Evolutionary conservation across 2,329 filamentous ascomycete species (phyloP).

Genomic region (Trichoderma koningii): DNA sequence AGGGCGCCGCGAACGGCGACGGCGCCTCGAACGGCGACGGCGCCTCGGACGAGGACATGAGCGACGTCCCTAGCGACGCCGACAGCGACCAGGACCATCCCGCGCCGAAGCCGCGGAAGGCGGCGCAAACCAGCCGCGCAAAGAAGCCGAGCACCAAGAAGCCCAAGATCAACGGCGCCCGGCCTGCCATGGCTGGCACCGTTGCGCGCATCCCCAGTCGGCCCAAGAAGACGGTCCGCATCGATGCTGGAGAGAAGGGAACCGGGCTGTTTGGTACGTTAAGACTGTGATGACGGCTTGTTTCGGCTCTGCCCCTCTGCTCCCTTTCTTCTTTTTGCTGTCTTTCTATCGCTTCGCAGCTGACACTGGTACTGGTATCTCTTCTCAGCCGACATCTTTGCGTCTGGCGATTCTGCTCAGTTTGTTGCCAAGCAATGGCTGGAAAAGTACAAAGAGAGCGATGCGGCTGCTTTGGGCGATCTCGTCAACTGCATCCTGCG

Average conservation of each 20-base stretch:
- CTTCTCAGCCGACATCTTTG: conserved; percentile 61
- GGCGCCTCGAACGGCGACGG: conserved; percentile 51
- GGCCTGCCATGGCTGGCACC: conserved; percentile 42
- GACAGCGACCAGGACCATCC: conserved; percentile 50
- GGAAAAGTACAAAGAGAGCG: conserved; percentile 57
- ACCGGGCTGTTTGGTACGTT: conserved; percentile 58
- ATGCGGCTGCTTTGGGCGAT: conserved; percentile 58
- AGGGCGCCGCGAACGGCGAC: conserved; percentile 52
- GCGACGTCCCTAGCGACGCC: conserved; percentile 47
- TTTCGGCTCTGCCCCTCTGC: conserved; percentile 32
- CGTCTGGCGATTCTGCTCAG: conserved; percentile 57
- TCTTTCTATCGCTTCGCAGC: background rate
- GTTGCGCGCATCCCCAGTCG: conserved; percentile 52
- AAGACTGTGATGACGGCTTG: background rate
- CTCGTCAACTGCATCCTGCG: conserved; percentile 68
- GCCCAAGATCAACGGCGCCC: conserved; percentile 62
- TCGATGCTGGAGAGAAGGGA: conserved; percentile 54
- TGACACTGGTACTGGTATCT: conserved; percentile 6
- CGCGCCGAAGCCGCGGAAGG: conserved; percentile 42
- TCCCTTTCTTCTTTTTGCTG: conserved; percentile 30
- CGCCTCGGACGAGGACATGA: conserved; percentile 50
- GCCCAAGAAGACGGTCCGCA: conserved; percentile 58
- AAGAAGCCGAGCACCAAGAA: conserved; percentile 65
- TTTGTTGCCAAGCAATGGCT: conserved; percentile 64
- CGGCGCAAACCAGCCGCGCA: conserved; percentile 48